Evolutionary conservation across 192 early-diverging fungal genomes (phyloP), one percentile per base, ranked within the genome.

Genomic region (Coemansia sp.): DNA sequence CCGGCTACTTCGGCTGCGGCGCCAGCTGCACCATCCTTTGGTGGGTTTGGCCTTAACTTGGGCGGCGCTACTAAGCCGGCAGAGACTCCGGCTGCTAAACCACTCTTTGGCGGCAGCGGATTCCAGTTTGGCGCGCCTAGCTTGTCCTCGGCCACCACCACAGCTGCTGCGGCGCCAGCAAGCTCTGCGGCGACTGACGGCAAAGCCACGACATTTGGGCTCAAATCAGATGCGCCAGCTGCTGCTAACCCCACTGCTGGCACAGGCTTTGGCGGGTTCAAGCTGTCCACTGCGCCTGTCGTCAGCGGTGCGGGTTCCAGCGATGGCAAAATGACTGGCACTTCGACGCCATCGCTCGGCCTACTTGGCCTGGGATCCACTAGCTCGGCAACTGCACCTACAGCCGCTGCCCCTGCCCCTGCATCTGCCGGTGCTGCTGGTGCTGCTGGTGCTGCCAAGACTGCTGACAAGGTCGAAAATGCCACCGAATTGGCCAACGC

Each of bases 391-490:
- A 26, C 51, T 3, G 24, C 16, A 31, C 34, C 56, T 31, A 57
- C 45, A 51, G 3, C 63, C 7, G 3, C 67, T 5, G 37, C 20
- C 1, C 24, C 34, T 3, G 28, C 37, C n/a, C 24, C 34, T 3
- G 28, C 37, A 9, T 50, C 62, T 5, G 18, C 37, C 13, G 24
- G 24, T 1, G 39, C 62, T 10, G 24, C 31, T 5, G 46, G 21
- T 7, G 46, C 40, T 14, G 51, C 61, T 9, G 70, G 85, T 9
- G 28, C 26, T 9, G 45, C 40, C 3, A 31, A 31, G 31, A 56
- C 40, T 14, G 58, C 59, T 9, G 72, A 42, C 28, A 67, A 66
- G 62, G 62, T 38, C 66, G 95, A 67, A 88, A 93, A 67, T 90
- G 88, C 72, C 16, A 59, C 69, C 0, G 65, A 67, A 5, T 40